Evolutionary conservation across 148 eudicot species (phyloP).

Genomic region (Nyssa sinensis): DNA sequence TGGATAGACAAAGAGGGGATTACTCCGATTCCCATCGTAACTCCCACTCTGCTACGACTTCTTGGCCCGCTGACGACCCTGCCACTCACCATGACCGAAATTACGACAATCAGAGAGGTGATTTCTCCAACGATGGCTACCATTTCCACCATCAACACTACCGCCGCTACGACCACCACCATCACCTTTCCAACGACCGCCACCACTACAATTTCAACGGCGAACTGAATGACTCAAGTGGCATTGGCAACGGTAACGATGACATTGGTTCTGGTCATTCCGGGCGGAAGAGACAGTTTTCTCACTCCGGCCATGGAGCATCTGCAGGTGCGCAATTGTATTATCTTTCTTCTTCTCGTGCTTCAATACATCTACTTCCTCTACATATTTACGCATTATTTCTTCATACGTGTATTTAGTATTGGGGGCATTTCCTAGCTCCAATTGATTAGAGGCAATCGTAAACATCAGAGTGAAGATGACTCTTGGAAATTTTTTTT

Average conservation of each 20-base stretch:
- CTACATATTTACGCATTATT: too few relatives aligned
- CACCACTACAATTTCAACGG: slow-evolving; percentile 6
- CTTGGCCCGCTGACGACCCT: slow-evolving; percentile 13
- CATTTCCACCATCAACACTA: background rate
- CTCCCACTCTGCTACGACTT: slow-evolving; percentile 7
- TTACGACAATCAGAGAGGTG: background rate
- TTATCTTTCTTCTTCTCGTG: background rate
- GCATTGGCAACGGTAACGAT: background rate
- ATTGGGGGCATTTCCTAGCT: too few relatives aligned
- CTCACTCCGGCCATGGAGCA: background rate
- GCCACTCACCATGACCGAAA: background rate
- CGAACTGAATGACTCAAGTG: slow-evolving; percentile 6
- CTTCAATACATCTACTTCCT: too few relatives aligned
- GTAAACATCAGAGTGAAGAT: background rate
- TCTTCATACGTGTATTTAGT: too few relatives aligned
- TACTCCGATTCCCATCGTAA: slow-evolving; percentile 13
- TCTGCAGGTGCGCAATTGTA: slow-evolving; percentile 6
- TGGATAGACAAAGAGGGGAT: slow-evolving; percentile 4
- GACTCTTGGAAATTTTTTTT: background rate
- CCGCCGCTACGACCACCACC: background rate
- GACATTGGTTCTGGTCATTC: background rate
- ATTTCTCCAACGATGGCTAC: background rate
- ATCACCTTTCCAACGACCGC: slow-evolving; percentile 10
- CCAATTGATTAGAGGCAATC: too few relatives aligned
- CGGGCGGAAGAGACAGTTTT: slow-evolving; percentile 12